These are phyloP conservation scores for Iberis pinnata DNA, from an alignment of 345 rosid species.

Conservation along the genomic window DNA sequence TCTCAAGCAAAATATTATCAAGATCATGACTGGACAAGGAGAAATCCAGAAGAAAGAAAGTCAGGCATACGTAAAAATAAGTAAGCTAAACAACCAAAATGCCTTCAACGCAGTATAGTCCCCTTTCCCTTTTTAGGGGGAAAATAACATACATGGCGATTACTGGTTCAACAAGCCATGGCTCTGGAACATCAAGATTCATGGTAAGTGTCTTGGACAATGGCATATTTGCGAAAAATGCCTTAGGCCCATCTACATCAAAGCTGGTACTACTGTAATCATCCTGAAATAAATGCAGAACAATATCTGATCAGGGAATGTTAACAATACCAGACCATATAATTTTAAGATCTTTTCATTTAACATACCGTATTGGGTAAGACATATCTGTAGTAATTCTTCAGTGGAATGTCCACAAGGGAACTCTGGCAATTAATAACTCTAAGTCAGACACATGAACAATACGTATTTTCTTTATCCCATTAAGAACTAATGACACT, in stretches of 20 bases:
- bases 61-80: slow-evolving; percentile 16
- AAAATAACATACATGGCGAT: slow-evolving; percentile 73
- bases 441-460: slow-evolving; percentile 15
- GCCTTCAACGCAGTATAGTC: slow-evolving; percentile 19
- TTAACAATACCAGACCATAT: slow-evolving; percentile 18
- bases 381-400: slow-evolving; percentile 97
- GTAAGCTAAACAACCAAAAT: slow-evolving; percentile 6
- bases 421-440: slow-evolving; percentile 68
- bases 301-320: slow-evolving; percentile 23
- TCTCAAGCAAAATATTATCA: slow-evolving; percentile 97
- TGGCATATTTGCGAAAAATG: slow-evolving; percentile 97
- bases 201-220: slow-evolving; percentile 95
- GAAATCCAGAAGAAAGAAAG: slow-evolving; percentile 14
- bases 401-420: slow-evolving; percentile 92
- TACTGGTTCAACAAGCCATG: slow-evolving; percentile 98
- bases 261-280: slow-evolving; percentile 70
- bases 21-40: slow-evolving; percentile 68
- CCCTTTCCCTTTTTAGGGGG: not conserved
- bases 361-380: slow-evolving; percentile 68
- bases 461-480: not conserved
- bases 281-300: slow-evolving; percentile 54
- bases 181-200: slow-evolving; percentile 99
- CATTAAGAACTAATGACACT: slow-evolving; percentile 6
- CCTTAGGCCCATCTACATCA: slow-evolving; percentile 82
- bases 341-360: slow-evolving; percentile 13